phyloP scores from a whole-genome alignment of 164 flowering plant genomes.

The Sextonia rubra region DNA sequence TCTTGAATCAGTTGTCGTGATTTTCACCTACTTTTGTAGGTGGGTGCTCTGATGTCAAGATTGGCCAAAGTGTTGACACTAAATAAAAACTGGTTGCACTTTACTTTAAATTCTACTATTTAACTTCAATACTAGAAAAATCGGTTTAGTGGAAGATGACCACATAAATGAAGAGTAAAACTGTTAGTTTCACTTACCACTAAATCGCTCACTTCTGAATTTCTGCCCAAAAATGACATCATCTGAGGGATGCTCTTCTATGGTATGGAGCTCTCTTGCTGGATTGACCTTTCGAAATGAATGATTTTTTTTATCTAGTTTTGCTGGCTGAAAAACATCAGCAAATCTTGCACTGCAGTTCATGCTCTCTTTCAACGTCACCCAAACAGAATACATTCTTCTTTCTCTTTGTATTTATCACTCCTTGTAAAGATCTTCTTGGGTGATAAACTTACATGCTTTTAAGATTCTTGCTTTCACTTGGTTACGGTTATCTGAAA shows the following conservation, averaged over 20 bases:
- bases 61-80: too few species aligned
- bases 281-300: background rate
- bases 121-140: background rate
- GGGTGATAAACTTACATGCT: background rate
- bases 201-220: conserved; percentile 6
- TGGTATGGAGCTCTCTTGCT: background rate
- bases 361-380: conserved; percentile 33
- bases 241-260: background rate
- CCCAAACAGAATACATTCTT: conserved; percentile 32
- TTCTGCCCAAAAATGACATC: conserved; percentile 14
- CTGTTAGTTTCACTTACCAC: conserved; percentile 1
- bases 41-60: too few species aligned
- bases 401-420: background rate
- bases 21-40: too few species aligned
- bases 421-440: background rate
- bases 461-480: background rate
- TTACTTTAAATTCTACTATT: too few species aligned
- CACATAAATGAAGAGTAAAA: too few species aligned
- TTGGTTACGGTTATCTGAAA: background rate
- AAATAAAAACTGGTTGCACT: too few species aligned
- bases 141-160: background rate
- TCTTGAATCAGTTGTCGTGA: too few species aligned
- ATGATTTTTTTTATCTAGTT: background rate
- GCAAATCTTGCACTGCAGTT: conserved; percentile 23
- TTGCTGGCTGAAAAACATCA: conserved; percentile 18